Percentiles rank a stretch among this genome's conserved stretches.
Conservation (phyloP, 306 rosid species). For the Quercus gilva region DNA sequence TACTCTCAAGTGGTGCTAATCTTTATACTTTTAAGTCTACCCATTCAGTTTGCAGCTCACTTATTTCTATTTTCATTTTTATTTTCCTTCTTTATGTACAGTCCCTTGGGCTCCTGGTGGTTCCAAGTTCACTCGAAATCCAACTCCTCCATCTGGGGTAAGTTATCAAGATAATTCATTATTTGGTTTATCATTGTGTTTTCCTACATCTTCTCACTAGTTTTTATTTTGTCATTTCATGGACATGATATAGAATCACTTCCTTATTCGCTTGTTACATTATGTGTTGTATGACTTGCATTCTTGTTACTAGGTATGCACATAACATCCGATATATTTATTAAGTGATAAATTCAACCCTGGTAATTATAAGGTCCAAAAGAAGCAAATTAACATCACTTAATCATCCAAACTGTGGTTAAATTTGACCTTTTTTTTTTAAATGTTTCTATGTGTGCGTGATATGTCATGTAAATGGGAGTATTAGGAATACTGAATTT, state of each 20-base stretch:
- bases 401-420: too few species aligned
- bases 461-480: background rate
- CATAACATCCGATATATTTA: background rate
- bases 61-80: background rate
- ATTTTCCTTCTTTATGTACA: conserved; percentile 27
- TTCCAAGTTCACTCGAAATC: conserved; percentile 88
- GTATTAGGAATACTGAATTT: background rate
- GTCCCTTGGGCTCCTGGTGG: conserved; percentile 99
- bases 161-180: conserved; percentile 17
- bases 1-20: background rate
- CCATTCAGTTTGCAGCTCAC: background rate
- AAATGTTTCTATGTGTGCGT: background rate
- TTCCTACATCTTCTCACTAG: background rate
- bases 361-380: too few species aligned
- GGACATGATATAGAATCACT: background rate
- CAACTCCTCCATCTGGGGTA: conserved; percentile 94
- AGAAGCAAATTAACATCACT: too few species aligned
- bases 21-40: background rate
- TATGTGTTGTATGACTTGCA: background rate
- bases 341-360: background rate
- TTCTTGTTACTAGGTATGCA: background rate
- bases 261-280: background rate
- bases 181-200: background rate
- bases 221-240: background rate
- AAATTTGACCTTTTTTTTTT: too few species aligned